Percentiles rank a stretch among this genome's conserved stretches.
phyloP scores from a whole-genome alignment of 192 early-diverging fungal genomes.

The Coemansia reversa region DNA sequence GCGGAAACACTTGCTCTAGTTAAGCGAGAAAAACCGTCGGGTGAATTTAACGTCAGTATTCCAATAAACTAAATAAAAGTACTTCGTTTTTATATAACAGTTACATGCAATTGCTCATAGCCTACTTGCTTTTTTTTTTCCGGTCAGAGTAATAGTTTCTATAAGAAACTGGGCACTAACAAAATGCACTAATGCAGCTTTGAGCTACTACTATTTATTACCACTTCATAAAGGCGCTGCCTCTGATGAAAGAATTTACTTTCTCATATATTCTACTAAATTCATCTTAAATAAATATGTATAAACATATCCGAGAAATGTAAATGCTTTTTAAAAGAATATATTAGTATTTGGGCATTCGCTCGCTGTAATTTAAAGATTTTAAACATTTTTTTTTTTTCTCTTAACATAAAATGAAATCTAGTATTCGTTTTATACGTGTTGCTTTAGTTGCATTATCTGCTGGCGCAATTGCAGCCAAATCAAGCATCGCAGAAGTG shows the following conservation, averaged over 20 bases:
- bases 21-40: slow-evolving; percentile 12
- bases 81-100: background rate
- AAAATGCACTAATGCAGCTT: background rate
- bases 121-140: background rate
- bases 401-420: no score
- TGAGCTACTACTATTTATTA: background rate
- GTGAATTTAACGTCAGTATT: slow-evolving; percentile 45
- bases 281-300: background rate
- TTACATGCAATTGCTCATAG: background rate
- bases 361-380: no score
- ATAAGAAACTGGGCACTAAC: background rate
- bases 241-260: background rate
- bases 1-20: background rate
- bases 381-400: no score
- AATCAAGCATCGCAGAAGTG: no score
- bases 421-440: no score
- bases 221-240: background rate
- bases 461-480: no score
- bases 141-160: background rate
- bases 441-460: no score
- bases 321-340: background rate
- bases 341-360: background rate
- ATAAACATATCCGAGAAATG: background rate
- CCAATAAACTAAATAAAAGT: slow-evolving; percentile 18
- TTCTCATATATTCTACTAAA: background rate